These are phyloP conservation scores for Didymella pinodella DNA, from an alignment of 2,329 filamentous ascomycete genomes.

Conservation along the genomic window DNA sequence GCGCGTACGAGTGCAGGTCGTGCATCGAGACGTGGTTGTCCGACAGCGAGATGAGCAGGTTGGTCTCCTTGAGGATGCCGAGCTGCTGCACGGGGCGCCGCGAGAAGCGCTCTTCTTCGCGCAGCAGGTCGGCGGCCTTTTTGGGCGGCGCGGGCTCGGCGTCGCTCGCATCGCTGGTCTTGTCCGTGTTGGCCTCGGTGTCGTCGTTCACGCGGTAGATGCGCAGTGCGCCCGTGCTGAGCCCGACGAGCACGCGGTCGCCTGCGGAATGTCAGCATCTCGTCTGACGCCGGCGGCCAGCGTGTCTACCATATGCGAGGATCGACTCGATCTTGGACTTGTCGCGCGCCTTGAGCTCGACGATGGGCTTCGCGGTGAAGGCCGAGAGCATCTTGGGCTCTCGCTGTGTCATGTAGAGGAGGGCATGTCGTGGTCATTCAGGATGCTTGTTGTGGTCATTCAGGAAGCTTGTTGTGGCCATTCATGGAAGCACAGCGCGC, in stretches of 20 bases:
- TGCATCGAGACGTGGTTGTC: conserved; percentile 90
- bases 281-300: conserved; percentile 26
- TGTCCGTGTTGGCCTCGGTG: conserved; percentile 32
- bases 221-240: conserved; percentile 87
- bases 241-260: conserved; percentile 88
- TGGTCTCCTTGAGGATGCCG: conserved; percentile 93
- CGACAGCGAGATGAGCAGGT: conserved; percentile 87
- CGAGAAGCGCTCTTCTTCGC: conserved; percentile 94
- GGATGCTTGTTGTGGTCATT: conserved; percentile 18
- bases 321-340: conserved; percentile 98
- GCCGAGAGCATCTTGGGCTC: conserved; percentile 81
- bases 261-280: conserved; percentile 57
- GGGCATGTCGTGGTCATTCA: conserved; percentile 22
- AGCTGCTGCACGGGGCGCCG: conserved; percentile 90
- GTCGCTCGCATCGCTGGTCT: neutral
- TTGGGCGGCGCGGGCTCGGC: neutral
- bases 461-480: no score
- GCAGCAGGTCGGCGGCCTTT: conserved; percentile 78
- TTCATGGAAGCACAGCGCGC: no score
- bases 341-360: conserved; percentile 95
- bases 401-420: conserved; percentile 25
- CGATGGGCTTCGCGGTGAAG: conserved; percentile 93
- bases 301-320: conserved; percentile 78
- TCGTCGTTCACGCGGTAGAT: conserved; percentile 89
- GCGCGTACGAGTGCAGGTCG: conserved; percentile 83